Conservation (phyloP, 2,329 filamentous ascomycete genomes). For the Scorias spongiosa region DNA sequence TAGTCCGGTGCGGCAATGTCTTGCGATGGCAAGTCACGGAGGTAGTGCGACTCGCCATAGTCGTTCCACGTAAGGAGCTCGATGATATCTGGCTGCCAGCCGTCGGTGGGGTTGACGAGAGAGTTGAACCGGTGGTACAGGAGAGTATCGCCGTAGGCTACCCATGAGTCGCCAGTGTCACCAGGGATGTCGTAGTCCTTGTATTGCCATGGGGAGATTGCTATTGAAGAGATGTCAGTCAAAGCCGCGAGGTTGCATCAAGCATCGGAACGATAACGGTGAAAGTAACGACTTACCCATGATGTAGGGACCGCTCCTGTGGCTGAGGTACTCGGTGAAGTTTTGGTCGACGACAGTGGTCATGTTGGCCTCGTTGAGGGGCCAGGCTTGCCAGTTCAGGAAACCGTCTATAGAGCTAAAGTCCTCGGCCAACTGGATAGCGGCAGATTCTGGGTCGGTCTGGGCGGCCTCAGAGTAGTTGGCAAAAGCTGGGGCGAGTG, state of each 20-base stretch:
- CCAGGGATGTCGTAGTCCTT: constrained; percentile 22
- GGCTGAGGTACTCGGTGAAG: constrained; percentile 18
- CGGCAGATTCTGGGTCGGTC: constrained; percentile 9
- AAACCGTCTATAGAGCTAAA: constrained; percentile 23
- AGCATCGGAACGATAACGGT: too few relatives aligned
- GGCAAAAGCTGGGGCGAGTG: constrained; percentile 20
- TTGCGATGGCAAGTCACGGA: constrained; percentile 20
- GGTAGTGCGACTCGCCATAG: constrained; percentile 25
- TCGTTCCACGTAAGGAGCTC: constrained; percentile 26
- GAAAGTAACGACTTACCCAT: constrained; percentile 16
- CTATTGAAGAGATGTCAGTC: constrained; percentile 6
- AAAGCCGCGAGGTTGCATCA: too few relatives aligned
- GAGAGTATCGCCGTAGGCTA: constrained; percentile 24
- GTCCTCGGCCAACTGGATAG: constrained; percentile 16
- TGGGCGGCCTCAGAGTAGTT: constrained; percentile 19
- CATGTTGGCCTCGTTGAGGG: constrained; percentile 17
- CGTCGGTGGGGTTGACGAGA: constrained; percentile 10
- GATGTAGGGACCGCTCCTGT: constrained; percentile 23
- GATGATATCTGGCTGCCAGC: constrained; percentile 23
- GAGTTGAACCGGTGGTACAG: constrained; percentile 19
- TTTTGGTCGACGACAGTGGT: constrained; percentile 18
- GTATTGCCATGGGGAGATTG: constrained; percentile 26
- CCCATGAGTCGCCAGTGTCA: constrained; percentile 19
- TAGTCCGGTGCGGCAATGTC: constrained; percentile 15
- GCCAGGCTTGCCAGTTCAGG: constrained; percentile 27